Base-by-base conservation (phyloP, 2,329 filamentous ascomycete genomes). In the Neonectria hederae region DNA sequence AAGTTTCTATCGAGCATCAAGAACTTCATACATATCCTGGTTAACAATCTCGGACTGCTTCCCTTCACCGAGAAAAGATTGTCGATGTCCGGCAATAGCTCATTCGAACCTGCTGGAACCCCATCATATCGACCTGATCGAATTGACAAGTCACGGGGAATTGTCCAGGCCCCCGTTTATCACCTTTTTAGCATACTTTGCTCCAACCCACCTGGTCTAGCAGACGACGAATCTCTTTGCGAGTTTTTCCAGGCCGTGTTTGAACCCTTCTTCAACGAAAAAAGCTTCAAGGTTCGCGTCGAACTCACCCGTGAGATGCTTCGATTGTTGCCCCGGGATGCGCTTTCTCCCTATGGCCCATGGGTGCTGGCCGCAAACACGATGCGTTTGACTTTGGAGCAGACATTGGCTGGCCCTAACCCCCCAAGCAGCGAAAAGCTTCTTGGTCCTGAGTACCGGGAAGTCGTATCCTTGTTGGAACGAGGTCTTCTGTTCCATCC, bases 401-500 rank as follows among this genome's bases (percentile, higher is more conserved):
- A 65, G 22, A 65, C 67, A 6, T 40, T 62, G 11, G 58, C 67
- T n/a, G 74, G 72, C 70, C 64, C 69, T 14, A 66, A 63, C n/a
- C 59, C 65, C 8, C 35, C 68, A 1, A 69, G 69, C 26, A 73
- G 66, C 24, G 81, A 83, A 9, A 77, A 83, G 62, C 81, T 87
- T 38, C 76, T 90, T 58, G 87, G 90, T 14, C 87, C 88, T 11
- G 89, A 93, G 60, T 94, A 92, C 68, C 89, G 91, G 9, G 87
- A 91, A 55, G 80, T 91, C 24, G 83, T 90, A 17, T 89, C 86
- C 19, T 85, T 97, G 35, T 82, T 97, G 3, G 85, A 90, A 70
- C 80, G 84, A 68, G 89, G 92, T 19, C 75, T 91, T 52, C 76
- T 77, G 30, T 79, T 81, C 22, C 83, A 83, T 3, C 83, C 84